A percentile compares a stretch with the other conserved stretches of the same genome.
Evolutionary conservation across 140 eudicot genomes (phyloP).

Genomic region (Stevia rebaudiana): DNA sequence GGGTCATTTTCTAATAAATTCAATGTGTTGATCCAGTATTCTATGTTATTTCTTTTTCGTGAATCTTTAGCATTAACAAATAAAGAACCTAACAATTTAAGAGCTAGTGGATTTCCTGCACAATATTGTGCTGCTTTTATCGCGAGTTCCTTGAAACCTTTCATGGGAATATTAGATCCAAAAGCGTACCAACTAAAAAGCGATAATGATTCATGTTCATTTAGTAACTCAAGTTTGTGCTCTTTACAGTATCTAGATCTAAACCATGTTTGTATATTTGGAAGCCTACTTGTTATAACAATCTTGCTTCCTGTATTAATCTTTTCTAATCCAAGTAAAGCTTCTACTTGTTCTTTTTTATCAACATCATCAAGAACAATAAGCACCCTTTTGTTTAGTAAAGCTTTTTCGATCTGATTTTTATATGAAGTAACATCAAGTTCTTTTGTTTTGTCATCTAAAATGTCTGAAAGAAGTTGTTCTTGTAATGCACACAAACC

Average conservation of each 20-base stretch:
- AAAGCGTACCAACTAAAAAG: slow-evolving; percentile 33
- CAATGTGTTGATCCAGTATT: slow-evolving; percentile 12
- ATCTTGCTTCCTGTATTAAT: slow-evolving; percentile 30
- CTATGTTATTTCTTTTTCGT: slow-evolving; percentile 17
- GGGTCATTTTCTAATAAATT: slow-evolving; percentile 8
- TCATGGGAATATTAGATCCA: slow-evolving; percentile 23
- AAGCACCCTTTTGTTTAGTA: slow-evolving; percentile 23
- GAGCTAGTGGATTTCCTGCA: slow-evolving; percentile 29
- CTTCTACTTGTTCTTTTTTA: slow-evolving; percentile 20
- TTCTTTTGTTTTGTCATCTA: slow-evolving; percentile 22
- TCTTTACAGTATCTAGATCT: slow-evolving; percentile 8
- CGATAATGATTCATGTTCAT: slow-evolving; percentile 25
- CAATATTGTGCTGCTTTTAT: slow-evolving; percentile 17
- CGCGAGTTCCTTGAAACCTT: slow-evolving; percentile 19
- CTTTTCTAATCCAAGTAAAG: slow-evolving; percentile 28
- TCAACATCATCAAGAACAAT: slow-evolving; percentile 42
- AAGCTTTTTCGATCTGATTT: slow-evolving; percentile 21
- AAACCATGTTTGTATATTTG: slow-evolving; percentile 17
- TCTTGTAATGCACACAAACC: slow-evolving; percentile 26
- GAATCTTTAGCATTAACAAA: slow-evolving; percentile 19
- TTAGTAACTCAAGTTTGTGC: slow-evolving; percentile 14
- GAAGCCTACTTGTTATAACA: slow-evolving; percentile 31
- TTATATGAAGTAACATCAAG: slow-evolving; percentile 19
- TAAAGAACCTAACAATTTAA: slow-evolving; percentile 23
- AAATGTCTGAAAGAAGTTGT: slow-evolving; percentile 34